Evolutionary conservation across 345 rosid species (phyloP), one percentile per base, ranked within the genome.

Genomic region (Dipteronia dyeriana): DNA sequence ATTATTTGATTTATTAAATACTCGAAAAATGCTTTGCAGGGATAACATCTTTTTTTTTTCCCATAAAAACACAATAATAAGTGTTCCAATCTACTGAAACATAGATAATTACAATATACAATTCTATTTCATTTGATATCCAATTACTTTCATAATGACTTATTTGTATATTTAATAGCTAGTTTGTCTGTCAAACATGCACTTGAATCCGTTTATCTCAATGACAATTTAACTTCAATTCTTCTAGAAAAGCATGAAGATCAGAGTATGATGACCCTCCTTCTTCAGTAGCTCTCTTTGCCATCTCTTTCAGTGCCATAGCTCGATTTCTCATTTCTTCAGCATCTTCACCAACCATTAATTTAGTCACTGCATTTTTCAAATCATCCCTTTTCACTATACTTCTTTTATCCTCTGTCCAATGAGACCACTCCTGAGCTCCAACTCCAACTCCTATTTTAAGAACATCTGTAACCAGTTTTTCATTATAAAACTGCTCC

Each of bases 401-500:
- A 22, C 16, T 14, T 14, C 5, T 51, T 19, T 16, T 51, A 1
- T 72, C 75, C 9, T 43, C 66, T 14, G 9, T 2, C 22, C 6
- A 34, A 10, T 66, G 56, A 8, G 20, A 3, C 75, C 64, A 53
- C 10, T 34, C 38, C 22, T 56, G 22, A 9, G n/a, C 31, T 5
- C 31, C 72, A 20, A 45, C 51, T 9, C 16, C 72, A 20, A 11
- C 26, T 14, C 72, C 56, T 7, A 59, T 31, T 31, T 31, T 31
- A 3, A 31, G 38, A 4, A 85, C 87, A 5, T 67, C 56, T 0
- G 83, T 83, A 57, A 87, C 74, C 38, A 84, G 49, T 70, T 81
- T 81, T 65, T 82, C 86, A 57, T 84, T 87, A 70, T 76, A 83
- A 59, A 87, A 83, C 63, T 84, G 90, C 82, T 84, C 87, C 0